Evolutionary conservation across 2,329 filamentous ascomycete genomes (phyloP).

Genomic region (Microdochium paspali): DNA sequence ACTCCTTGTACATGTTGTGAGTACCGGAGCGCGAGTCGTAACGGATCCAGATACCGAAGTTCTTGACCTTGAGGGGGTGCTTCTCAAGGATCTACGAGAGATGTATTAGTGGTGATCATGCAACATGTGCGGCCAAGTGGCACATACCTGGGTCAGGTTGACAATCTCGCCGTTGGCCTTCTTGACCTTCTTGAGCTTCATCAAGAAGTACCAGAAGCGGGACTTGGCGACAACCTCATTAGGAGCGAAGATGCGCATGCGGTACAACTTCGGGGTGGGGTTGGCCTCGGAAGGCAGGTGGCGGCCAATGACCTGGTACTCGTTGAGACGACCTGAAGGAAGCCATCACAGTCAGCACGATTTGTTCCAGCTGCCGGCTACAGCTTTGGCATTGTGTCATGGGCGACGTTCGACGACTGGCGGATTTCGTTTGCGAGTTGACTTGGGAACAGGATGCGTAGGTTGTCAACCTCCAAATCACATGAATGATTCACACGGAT

Average conservation of each 20-base stretch:
- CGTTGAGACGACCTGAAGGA: slow-evolving; percentile 85
- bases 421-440: neutral
- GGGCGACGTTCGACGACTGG: neutral
- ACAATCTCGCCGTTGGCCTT: slow-evolving; percentile 99
- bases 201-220: slow-evolving; percentile 99
- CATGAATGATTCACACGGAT: neutral
- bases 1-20: slow-evolving; percentile 99
- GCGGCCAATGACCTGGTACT: slow-evolving; percentile 99
- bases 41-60: slow-evolving; percentile 99
- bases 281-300: slow-evolving; percentile 97
- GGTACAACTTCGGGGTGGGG: slow-evolving; percentile 96
- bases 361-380: slow-evolving; percentile 7
- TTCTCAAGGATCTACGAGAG: slow-evolving; percentile 88
- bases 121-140: slow-evolving; percentile 1
- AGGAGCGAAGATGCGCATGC: slow-evolving; percentile 99
- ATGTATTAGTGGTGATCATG: slow-evolving; percentile 6
- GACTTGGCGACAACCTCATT: slow-evolving; percentile 99
- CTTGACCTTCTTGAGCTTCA: slow-evolving; percentile 99
- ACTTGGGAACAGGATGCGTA: neutral
- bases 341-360: slow-evolving; percentile 20
- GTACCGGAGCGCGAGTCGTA: slow-evolving; percentile 99
- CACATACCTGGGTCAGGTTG: slow-evolving; percentile 83
- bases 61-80: slow-evolving; percentile 99
- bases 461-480: too few species aligned
- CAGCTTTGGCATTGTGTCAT: neutral